Percentiles rank a stretch among this genome's conserved stretches.
phyloP scores from a whole-genome alignment of 768 basidiomycete species.

The Tricholoma bakamatsutake region DNA sequence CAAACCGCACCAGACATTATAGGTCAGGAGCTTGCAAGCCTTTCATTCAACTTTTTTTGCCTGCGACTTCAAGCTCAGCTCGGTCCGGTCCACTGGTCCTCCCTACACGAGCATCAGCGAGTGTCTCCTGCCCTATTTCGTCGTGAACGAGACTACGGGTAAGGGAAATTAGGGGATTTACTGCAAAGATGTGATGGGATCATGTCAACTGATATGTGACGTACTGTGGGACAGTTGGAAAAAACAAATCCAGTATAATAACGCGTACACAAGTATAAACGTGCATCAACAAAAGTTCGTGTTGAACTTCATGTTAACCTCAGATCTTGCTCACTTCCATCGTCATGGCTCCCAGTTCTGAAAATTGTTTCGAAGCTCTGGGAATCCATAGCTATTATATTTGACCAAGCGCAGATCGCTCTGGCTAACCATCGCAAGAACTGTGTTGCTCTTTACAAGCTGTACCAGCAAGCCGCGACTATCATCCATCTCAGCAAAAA shows the following conservation, averaged over 20 bases:
- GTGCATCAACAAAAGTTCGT: slow-evolving; percentile 9
- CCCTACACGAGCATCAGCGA: too few relatives aligned
- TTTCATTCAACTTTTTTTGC: too few relatives aligned
- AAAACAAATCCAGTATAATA: too few relatives aligned
- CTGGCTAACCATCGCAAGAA: slow-evolving; percentile 93
- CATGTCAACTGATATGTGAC: too few relatives aligned
- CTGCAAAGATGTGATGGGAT: too few relatives aligned
- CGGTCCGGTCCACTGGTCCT: too few relatives aligned
- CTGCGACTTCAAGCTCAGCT: too few relatives aligned
- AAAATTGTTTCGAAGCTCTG: slow-evolving; percentile 26
- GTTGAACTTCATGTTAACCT: slow-evolving; percentile 1
- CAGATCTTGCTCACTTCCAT: background rate
- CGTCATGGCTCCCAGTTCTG: slow-evolving; percentile 19
- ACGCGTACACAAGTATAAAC: slow-evolving; percentile 17
- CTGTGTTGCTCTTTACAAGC: slow-evolving; percentile 77
- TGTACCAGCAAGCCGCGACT: slow-evolving; percentile 62
- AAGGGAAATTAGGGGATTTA: too few relatives aligned
- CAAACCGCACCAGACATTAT: slow-evolving; percentile 1
- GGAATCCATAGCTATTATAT: slow-evolving; percentile 38
- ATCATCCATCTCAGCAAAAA: slow-evolving; percentile 48
- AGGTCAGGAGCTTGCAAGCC: background rate
- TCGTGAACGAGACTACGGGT: too few relatives aligned
- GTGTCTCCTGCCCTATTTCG: too few relatives aligned
- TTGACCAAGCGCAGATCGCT: slow-evolving; percentile 76
- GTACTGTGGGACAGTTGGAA: too few relatives aligned